phyloP scores from a whole-genome alignment of 331 rosid species.

The Prunus yedoensis region DNA sequence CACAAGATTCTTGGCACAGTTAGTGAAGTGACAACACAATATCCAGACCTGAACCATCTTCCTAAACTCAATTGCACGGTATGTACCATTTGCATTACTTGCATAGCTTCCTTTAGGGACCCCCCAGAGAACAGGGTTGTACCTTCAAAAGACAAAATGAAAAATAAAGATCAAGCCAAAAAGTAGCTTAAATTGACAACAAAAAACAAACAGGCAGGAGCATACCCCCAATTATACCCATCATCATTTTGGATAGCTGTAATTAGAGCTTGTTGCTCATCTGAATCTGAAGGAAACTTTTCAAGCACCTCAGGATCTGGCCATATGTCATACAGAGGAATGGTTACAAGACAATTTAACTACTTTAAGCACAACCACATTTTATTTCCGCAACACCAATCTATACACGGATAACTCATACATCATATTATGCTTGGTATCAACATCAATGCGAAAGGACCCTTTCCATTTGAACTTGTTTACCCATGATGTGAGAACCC shows the following conservation, averaged over 20 bases:
- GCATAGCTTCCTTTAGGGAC: conserved; percentile 99
- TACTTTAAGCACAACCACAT: background rate
- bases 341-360: conserved; percentile 3
- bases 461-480: background rate
- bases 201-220: conserved; percentile 17
- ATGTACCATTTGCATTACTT: conserved; percentile 73
- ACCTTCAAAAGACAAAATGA: conserved; percentile 47
- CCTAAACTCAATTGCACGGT: conserved; percentile 76
- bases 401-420: background rate
- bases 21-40: conserved; percentile 21
- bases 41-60: conserved; percentile 82
- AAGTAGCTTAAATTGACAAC: conserved; percentile 13
- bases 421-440: background rate
- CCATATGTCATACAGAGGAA: conserved; percentile 8
- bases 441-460: background rate
- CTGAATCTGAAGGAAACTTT: conserved; percentile 81
- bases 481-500: no score
- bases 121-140: conserved; percentile 95
- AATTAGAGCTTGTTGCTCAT: conserved; percentile 83
- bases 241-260: conserved; percentile 66
- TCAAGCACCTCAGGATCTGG: conserved; percentile 69
- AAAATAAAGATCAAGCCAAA: conserved; percentile 25
- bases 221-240: conserved; percentile 98
- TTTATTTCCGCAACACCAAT: background rate
- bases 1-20: conserved; percentile 17